These are phyloP conservation scores for Penicillium corylophilum DNA, from an alignment of 2,329 filamentous ascomycete species.

Conservation along the genomic window DNA sequence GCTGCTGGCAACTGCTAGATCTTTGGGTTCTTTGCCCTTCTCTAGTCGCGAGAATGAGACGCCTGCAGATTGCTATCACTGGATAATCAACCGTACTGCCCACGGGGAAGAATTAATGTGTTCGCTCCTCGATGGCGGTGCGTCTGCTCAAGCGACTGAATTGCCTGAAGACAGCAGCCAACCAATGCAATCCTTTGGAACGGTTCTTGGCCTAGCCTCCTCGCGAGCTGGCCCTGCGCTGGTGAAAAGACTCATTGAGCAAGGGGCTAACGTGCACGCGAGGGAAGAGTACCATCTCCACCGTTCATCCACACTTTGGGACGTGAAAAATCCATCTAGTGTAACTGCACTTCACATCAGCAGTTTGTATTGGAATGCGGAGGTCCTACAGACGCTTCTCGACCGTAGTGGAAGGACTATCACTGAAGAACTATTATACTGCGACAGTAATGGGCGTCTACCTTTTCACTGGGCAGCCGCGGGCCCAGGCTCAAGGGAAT, in stretches of 20 bases:
- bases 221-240: neutral
- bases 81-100: neutral
- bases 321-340: neutral
- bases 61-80: neutral
- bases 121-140: neutral
- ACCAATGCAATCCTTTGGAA: neutral
- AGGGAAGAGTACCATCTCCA: neutral
- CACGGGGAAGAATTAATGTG: neutral
- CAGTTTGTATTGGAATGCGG: neutral
- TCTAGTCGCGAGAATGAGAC: neutral
- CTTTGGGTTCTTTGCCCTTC: neutral
- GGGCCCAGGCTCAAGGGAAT: neutral
- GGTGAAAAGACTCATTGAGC: neutral
- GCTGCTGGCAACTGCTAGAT: neutral
- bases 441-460: constrained; percentile 1
- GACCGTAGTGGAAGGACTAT: neutral
- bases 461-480: constrained; percentile 1
- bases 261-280: neutral
- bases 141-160: neutral
- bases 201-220: neutral
- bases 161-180: neutral
- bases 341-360: neutral
- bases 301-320: neutral
- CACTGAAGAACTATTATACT: neutral
- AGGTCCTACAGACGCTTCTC: neutral